phyloP scores from a whole-genome alignment of 306 rosid species.

The Inga oerstediana region DNA sequence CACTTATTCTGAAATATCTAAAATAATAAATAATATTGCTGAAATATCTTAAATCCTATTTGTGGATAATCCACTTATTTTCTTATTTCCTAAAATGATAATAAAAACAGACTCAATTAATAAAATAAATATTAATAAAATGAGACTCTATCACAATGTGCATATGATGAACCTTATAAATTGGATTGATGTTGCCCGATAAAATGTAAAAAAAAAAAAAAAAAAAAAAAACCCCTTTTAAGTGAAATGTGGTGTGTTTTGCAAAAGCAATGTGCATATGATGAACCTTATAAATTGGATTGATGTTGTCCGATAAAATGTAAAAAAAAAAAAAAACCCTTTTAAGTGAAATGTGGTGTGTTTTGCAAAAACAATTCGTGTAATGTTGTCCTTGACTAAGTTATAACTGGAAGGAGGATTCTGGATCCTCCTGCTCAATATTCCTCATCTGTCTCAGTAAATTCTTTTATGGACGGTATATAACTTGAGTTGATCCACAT shows the following conservation, averaged over 20 bases:
- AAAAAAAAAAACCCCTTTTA: not conserved
- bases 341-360: not conserved
- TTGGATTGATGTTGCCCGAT: slow-evolving; percentile 2
- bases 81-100: too few relatives aligned
- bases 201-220: not conserved
- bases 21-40: too few relatives aligned
- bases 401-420: not conserved
- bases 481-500: not conserved
- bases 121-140: too few relatives aligned
- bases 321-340: not conserved
- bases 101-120: too few relatives aligned
- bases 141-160: too few relatives aligned
- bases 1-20: too few relatives aligned
- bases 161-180: slow-evolving; percentile 24
- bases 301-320: not conserved
- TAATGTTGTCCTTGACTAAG: not conserved
- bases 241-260: not conserved
- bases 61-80: too few relatives aligned
- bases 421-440: not conserved
- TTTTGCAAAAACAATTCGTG: not conserved
- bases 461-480: not conserved
- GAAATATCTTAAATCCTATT: too few relatives aligned
- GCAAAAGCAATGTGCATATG: not conserved
- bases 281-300: slow-evolving; percentile 20
- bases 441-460: not conserved